phyloP scores from a whole-genome alignment of 139 green algal species.

The Chlorella sp. region DNA sequence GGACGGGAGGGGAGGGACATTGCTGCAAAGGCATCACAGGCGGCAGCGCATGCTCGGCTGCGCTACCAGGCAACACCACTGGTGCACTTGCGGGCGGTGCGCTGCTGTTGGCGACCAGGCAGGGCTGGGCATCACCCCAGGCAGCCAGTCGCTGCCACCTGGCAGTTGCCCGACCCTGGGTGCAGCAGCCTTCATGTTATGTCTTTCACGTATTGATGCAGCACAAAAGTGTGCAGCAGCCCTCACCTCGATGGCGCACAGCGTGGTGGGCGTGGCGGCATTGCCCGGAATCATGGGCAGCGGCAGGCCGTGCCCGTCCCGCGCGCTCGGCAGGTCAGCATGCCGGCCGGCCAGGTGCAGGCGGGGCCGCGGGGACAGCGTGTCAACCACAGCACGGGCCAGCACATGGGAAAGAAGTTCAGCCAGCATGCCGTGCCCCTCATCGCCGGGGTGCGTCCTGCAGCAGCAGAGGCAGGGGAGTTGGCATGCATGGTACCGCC shows the following conservation, averaged over 20 bases:
- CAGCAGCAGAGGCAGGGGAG: not conserved
- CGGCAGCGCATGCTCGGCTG: too few relatives aligned
- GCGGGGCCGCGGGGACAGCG: not conserved
- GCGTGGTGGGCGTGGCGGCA: constrained; percentile 26
- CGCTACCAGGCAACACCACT: too few relatives aligned
- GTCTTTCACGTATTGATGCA: too few relatives aligned
- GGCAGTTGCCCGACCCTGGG: too few relatives aligned
- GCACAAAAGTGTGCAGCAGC: too few relatives aligned
- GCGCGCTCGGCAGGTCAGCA: constrained; percentile 1
- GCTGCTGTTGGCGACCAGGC: too few relatives aligned
- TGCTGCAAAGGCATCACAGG: too few relatives aligned
- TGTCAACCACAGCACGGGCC: not conserved
- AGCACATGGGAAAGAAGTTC: constrained; percentile 23
- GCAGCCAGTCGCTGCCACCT: too few relatives aligned
- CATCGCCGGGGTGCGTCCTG: constrained; percentile 27
- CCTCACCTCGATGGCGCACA: constrained; percentile 26
- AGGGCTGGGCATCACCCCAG: too few relatives aligned
- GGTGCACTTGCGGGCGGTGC: too few relatives aligned
- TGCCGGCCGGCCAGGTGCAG: constrained; percentile 3
- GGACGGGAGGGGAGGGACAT: too few relatives aligned
- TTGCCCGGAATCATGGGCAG: constrained; percentile 33
- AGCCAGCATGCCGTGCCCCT: constrained; percentile 28
- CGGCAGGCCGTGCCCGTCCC: constrained; percentile 12
- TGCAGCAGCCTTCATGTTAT: too few relatives aligned
- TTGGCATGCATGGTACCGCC: not conserved